These are phyloP conservation scores for Eurotiales sp. DNA, from an alignment of 2,329 filamentous ascomycete species.

Conservation along the genomic window DNA sequence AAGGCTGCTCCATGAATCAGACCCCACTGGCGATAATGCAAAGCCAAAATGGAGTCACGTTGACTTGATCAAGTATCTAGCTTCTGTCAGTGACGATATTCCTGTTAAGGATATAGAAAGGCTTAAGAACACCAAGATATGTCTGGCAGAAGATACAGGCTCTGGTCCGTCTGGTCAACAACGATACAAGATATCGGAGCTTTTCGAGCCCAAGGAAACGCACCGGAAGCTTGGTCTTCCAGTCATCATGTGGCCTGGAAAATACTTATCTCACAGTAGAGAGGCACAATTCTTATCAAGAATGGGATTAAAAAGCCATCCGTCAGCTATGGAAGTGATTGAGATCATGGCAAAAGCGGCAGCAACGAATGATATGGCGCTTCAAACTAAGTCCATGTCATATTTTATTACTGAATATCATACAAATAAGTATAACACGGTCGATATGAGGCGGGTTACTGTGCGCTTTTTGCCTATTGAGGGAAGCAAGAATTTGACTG, in stretches of 20 bases:
- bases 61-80: conserved; percentile 89
- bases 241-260: conserved; percentile 77
- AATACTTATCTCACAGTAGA: conserved; percentile 59
- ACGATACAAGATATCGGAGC: conserved; percentile 67
- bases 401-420: conserved; percentile 83
- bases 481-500: conserved; percentile 60
- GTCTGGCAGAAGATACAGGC: conserved; percentile 66
- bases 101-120: conserved; percentile 75
- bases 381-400: conserved; percentile 67
- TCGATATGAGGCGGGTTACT: conserved; percentile 54
- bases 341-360: conserved; percentile 67
- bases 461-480: conserved; percentile 70
- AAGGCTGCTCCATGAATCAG: conserved; percentile 64
- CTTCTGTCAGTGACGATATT: conserved; percentile 86
- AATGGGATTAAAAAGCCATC: conserved; percentile 70
- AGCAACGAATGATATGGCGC: conserved; percentile 46
- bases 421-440: conserved; percentile 68
- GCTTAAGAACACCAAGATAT: conserved; percentile 73
- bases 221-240: conserved; percentile 69
- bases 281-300: conserved; percentile 72
- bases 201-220: conserved; percentile 73
- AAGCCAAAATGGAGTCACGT: conserved; percentile 78
- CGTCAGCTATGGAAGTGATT: conserved; percentile 69
- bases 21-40: conserved; percentile 43
- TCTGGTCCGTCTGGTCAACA: conserved; percentile 54